Percentiles rank a stretch among this genome's conserved stretches.
phyloP scores from a whole-genome alignment of 2,329 filamentous ascomycete species.

The Hyphodiscus sp. region DNA sequence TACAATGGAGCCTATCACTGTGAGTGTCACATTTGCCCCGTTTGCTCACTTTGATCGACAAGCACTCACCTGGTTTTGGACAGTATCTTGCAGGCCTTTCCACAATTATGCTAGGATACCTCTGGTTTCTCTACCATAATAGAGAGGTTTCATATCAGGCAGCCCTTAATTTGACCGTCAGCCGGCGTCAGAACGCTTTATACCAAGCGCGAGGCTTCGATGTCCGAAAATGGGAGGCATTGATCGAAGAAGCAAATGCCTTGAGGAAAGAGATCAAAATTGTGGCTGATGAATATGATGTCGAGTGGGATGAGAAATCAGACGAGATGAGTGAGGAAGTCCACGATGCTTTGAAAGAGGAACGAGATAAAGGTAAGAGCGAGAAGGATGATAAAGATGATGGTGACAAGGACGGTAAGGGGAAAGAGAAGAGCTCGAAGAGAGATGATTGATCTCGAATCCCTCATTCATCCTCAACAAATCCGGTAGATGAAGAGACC shows the following conservation, averaged over 20 bases:
- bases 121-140: conserved; percentile 93
- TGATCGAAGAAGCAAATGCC: conserved; percentile 74
- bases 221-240: conserved; percentile 64
- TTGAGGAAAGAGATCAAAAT: conserved; percentile 72
- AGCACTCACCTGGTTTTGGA: neutral
- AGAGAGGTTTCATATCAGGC: conserved; percentile 81
- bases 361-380: conserved; percentile 35
- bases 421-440: conserved; percentile 2
- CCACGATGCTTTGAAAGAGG: conserved; percentile 48
- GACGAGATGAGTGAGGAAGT: conserved; percentile 67
- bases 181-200: conserved; percentile 65
- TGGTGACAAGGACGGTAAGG: conserved; percentile 13
- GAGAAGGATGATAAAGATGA: conserved; percentile 35
- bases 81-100: conserved; percentile 76
- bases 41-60: neutral
- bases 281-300: conserved; percentile 81
- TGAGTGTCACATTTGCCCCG: conserved; percentile 19
- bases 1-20: conserved; percentile 79
- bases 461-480: too few relatives aligned
- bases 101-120: conserved; percentile 81
- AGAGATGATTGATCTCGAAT: neutral
- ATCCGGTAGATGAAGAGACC: too few relatives aligned
- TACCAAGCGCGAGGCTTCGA: conserved; percentile 75
- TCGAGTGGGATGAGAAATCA: conserved; percentile 75
- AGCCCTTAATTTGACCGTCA: conserved; percentile 82